A percentile compares a stretch with the other conserved stretches of the same genome.
phyloP scores from a whole-genome alignment of 495 filamentous ascomycete species.

The Aspergillus funiculosus region DNA sequence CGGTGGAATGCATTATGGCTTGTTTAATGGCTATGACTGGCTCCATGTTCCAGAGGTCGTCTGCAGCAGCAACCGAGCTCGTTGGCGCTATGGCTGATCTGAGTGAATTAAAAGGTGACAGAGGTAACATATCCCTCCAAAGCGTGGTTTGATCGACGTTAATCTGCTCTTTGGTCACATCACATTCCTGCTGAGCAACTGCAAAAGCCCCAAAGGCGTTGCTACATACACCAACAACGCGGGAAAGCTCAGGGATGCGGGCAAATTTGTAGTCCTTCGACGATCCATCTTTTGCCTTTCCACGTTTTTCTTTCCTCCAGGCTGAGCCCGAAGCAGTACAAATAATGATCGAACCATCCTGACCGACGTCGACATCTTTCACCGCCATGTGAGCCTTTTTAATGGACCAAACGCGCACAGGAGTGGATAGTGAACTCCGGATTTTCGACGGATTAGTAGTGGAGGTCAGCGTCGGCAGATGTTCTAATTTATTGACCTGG shows the following conservation, averaged over 20 bases:
- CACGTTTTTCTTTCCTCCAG: slow-evolving; percentile 77
- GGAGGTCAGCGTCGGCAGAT: slow-evolving; percentile 54
- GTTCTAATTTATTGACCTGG: slow-evolving; percentile 59
- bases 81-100: slow-evolving; percentile 14
- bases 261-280: slow-evolving; percentile 85
- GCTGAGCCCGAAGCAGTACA: slow-evolving; percentile 88
- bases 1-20: slow-evolving; percentile 46
- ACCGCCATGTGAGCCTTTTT: slow-evolving; percentile 80
- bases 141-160: slow-evolving; percentile 55
- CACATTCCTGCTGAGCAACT: slow-evolving; percentile 77
- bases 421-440: slow-evolving; percentile 64
- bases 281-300: slow-evolving; percentile 68
- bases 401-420: slow-evolving; percentile 74
- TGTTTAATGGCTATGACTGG: slow-evolving; percentile 31
- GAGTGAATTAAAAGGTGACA: slow-evolving; percentile 54
- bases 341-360: slow-evolving; percentile 92
- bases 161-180: slow-evolving; percentile 72
- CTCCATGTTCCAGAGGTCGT: slow-evolving; percentile 12
- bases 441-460: slow-evolving; percentile 89
- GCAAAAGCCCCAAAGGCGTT: slow-evolving; percentile 86
- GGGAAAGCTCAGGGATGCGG: slow-evolving; percentile 78
- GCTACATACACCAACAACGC: slow-evolving; percentile 74
- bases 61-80: slow-evolving; percentile 10
- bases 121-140: slow-evolving; percentile 65
- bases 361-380: slow-evolving; percentile 78